Conservation (phyloP, 768 basidiomycete genomes). For the Thelephora ganbajun region DNA sequence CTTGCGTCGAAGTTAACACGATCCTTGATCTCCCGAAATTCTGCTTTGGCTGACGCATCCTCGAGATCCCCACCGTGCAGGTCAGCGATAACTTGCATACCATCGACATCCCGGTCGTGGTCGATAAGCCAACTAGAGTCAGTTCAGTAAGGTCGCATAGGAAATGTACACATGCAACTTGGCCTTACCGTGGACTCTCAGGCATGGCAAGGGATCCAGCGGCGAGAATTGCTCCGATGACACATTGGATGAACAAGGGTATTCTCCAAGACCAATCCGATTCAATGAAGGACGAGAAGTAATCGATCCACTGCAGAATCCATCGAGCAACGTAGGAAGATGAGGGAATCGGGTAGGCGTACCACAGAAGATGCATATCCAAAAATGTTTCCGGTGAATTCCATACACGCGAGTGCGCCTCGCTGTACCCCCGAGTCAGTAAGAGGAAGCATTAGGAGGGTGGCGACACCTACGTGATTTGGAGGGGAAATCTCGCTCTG, state of each 20-base stretch:
- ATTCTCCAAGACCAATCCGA: constrained; percentile 85
- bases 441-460: neutral
- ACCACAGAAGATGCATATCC: constrained; percentile 88
- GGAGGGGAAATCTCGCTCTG: constrained; percentile 95
- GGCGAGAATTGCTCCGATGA: constrained; percentile 74
- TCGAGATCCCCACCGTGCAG: constrained; percentile 72
- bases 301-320: constrained; percentile 69
- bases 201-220: constrained; percentile 73
- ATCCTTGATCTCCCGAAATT: constrained; percentile 84
- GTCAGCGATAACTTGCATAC: constrained; percentile 77
- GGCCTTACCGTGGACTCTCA: constrained; percentile 70
- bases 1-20: constrained; percentile 56
- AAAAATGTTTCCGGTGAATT: constrained; percentile 86
- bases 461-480: constrained; percentile 40
- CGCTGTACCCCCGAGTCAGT: constrained; percentile 31
- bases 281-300: constrained; percentile 81
- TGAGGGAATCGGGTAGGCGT: constrained; percentile 18
- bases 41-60: constrained; percentile 56
- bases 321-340: neutral
- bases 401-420: constrained; percentile 87
- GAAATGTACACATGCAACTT: neutral
- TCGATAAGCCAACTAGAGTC: constrained; percentile 74
- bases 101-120: constrained; percentile 68
- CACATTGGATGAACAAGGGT: constrained; percentile 77
- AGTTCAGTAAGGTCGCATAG: neutral